Percentiles rank a stretch among this genome's conserved stretches.
Evolutionary conservation across 2,329 filamentous ascomycete species (phyloP).

Genomic region (Ophiosphaerella korrae): DNA sequence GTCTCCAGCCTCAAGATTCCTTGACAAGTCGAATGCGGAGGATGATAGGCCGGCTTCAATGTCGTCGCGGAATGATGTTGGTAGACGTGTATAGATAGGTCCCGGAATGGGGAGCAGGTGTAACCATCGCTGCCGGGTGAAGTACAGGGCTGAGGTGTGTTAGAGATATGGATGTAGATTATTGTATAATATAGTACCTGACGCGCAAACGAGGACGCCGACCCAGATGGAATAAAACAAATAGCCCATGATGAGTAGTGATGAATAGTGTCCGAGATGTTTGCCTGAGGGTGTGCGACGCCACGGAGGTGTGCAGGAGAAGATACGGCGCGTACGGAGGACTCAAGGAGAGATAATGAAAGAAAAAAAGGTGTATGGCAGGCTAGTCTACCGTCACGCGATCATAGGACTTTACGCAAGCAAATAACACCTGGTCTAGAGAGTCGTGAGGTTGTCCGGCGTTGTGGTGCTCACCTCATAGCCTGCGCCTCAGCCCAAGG

Average conservation of each 20-base stretch:
- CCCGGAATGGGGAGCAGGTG: slow-evolving; percentile 66
- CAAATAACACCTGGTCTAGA: not conserved
- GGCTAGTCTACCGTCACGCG: slow-evolving; percentile 8
- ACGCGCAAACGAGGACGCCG: slow-evolving; percentile 71
- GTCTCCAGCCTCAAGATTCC: slow-evolving; percentile 82
- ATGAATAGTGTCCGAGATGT: slow-evolving; percentile 24
- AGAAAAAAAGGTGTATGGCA: slow-evolving; percentile 8
- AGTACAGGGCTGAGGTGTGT: slow-evolving; percentile 67
- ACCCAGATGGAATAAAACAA: slow-evolving; percentile 79
- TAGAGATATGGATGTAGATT: slow-evolving; percentile 17
- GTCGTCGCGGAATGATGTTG: slow-evolving; percentile 78
- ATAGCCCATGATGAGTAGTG: slow-evolving; percentile 71
- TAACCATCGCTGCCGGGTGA: slow-evolving; percentile 80
- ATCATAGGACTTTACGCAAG: slow-evolving; percentile 1
- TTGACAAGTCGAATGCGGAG: slow-evolving; percentile 78
- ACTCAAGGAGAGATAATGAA: slow-evolving; percentile 12
- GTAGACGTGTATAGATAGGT: slow-evolving; percentile 78
- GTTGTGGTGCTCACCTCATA: no score
- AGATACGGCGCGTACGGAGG: no score
- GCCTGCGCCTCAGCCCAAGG: slow-evolving; percentile 2
- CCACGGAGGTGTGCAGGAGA: slow-evolving; percentile 1
- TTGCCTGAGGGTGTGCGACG: slow-evolving; percentile 2
- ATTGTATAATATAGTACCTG: slow-evolving; percentile 56
- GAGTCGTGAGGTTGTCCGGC: not conserved
- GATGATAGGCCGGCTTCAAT: slow-evolving; percentile 87